These are phyloP conservation scores for Rhynchospora breviuscula DNA, from an alignment of 176 grass and related monocot genomes.

Conservation along the genomic window DNA sequence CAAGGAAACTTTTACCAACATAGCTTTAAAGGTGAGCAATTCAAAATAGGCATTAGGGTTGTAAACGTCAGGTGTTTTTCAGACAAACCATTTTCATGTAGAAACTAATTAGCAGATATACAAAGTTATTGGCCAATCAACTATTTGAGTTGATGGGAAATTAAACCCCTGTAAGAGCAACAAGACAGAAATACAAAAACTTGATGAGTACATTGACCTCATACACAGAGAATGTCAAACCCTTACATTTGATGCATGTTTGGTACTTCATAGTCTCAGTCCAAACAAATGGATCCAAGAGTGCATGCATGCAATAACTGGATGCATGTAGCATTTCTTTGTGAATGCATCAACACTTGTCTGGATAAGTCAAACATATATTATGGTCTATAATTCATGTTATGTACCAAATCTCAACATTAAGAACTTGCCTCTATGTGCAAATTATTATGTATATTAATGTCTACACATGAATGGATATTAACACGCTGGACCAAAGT, in stretches of 20 bases:
- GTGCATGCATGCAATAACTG: not conserved
- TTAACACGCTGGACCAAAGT: no score
- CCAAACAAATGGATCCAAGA: not conserved
- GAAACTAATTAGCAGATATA: not conserved
- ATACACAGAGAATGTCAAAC: not conserved
- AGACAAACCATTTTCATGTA: not conserved
- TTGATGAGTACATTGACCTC: not conserved
- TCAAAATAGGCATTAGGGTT: constrained; percentile 15
- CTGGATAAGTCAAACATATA: not conserved
- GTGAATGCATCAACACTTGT: not conserved
- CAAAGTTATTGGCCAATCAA: not conserved
- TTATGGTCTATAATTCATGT: no score
- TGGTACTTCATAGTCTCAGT: not conserved
- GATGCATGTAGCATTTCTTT: not conserved
- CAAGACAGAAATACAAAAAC: not conserved
- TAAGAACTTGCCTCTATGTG: no score
- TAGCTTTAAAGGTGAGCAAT: not conserved
- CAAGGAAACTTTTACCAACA: constrained; percentile 28
- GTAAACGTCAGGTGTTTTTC: not conserved
- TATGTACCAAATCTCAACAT: no score
- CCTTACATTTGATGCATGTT: not conserved
- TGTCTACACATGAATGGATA: no score
- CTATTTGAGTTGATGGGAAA: not conserved
- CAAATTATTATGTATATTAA: no score
- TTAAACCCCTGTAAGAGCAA: not conserved